Conservation (phyloP, 306 rosid genomes). For the Calophaca sinica region DNA sequence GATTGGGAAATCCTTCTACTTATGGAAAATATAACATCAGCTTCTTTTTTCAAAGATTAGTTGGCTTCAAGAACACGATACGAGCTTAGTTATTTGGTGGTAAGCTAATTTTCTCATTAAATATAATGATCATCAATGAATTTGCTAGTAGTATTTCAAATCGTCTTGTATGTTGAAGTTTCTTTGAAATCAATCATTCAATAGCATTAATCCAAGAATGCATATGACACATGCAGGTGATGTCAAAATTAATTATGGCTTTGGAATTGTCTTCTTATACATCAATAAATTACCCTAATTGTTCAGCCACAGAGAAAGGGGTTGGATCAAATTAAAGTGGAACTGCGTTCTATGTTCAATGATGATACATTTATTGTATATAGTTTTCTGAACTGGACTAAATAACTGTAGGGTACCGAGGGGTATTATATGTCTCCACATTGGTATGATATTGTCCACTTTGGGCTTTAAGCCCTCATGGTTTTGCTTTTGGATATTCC, state of each 20-base stretch:
- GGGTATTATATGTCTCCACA: too few relatives aligned
- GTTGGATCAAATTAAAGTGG: conserved; percentile 10
- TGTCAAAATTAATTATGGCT: conserved; percentile 50
- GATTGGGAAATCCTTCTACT: conserved; percentile 42
- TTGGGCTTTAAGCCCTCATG: too few relatives aligned
- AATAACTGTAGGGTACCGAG: too few relatives aligned
- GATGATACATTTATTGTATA: conserved; percentile 38
- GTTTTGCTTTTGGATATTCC: too few relatives aligned
- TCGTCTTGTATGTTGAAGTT: conserved; percentile 20
- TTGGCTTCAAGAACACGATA: conserved; percentile 51
- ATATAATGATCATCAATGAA: conserved; percentile 37
- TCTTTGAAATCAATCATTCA: conserved; percentile 20
- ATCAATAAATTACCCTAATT: conserved; percentile 42
- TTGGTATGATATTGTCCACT: too few relatives aligned
- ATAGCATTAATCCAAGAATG: conserved; percentile 27
- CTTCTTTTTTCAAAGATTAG: conserved; percentile 48
- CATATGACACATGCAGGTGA: conserved; percentile 43
- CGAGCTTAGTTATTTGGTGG: conserved; percentile 44
- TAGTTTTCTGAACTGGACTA: conserved; percentile 37
- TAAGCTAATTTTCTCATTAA: conserved; percentile 45
- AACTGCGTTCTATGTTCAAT: conserved; percentile 36
- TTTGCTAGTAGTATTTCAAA: conserved; percentile 40
- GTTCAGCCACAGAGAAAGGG: conserved; percentile 38
- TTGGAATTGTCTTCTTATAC: conserved; percentile 42
- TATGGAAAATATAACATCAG: conserved; percentile 44